Conservation (phyloP, 2,329 filamentous ascomycete species). For the Zymoseptoria ardabiliae region DNA sequence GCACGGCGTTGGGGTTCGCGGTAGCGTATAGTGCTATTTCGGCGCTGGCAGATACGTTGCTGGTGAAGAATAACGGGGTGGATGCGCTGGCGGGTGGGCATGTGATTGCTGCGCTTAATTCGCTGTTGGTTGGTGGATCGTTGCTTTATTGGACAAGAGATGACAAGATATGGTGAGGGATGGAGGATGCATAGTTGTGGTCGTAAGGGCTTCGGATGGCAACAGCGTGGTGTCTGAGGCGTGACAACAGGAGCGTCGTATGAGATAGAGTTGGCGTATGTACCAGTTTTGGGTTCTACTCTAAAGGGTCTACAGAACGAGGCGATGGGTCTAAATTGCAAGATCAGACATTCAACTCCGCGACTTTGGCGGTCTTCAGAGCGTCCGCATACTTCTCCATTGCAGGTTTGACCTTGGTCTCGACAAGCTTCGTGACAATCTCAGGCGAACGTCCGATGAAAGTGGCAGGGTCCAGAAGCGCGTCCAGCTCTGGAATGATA, state of each 20-base stretch:
- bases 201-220: not conserved
- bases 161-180: conserved; percentile 12
- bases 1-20: conserved; percentile 25
- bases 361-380: conserved; percentile 20
- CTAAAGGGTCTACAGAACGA: not conserved
- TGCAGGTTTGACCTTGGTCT: conserved; percentile 30
- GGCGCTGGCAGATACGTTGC: conserved; percentile 25
- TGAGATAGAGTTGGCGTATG: not conserved
- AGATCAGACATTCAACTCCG: conserved; percentile 25
- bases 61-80: conserved; percentile 25
- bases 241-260: not conserved
- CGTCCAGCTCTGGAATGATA: conserved; percentile 30
- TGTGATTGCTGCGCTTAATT: conserved; percentile 25
- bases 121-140: conserved; percentile 21
- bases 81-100: conserved; percentile 22
- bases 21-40: conserved; percentile 22
- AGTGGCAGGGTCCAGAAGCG: conserved; percentile 30
- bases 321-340: not conserved
- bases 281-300: not conserved
- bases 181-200: not conserved
- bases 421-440: conserved; percentile 34
- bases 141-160: conserved; percentile 26
- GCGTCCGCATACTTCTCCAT: conserved; percentile 28
- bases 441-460: conserved; percentile 35
- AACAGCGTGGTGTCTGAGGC: not conserved